A percentile compares a stretch with the other conserved stretches of the same genome.
phyloP scores from a whole-genome alignment of 352 stramenopile genomes.

The Phytophthora foliorum region DNA sequence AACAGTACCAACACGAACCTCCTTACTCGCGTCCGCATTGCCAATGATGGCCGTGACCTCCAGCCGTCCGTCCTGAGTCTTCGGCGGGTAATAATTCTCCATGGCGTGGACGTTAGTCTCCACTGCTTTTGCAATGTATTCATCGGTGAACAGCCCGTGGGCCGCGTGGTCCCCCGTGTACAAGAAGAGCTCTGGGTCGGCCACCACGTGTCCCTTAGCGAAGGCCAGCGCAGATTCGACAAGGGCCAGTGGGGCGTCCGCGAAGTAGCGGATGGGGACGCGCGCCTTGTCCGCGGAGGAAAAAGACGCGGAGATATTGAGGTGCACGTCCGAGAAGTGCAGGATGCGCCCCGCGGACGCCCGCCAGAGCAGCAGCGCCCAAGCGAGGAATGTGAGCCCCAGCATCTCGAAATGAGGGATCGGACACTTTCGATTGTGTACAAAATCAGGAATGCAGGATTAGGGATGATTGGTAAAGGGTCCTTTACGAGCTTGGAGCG shows the following conservation, averaged over 20 bases:
- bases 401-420: constrained; percentile 3
- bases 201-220: constrained; percentile 63
- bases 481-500: too few species aligned
- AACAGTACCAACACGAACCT: background rate
- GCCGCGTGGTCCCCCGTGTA: constrained; percentile 86
- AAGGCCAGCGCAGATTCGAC: constrained; percentile 78
- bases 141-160: constrained; percentile 70
- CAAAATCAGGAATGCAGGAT: too few species aligned
- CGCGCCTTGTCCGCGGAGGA: constrained; percentile 43
- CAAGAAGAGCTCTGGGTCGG: constrained; percentile 74
- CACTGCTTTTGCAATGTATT: constrained; percentile 69
- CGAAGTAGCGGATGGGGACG: constrained; percentile 58
- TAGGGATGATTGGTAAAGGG: too few species aligned
- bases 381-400: constrained; percentile 1
- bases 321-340: constrained; percentile 89
- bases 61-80: constrained; percentile 27
- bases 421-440: background rate
- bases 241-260: constrained; percentile 63
- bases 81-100: constrained; percentile 72
- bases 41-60: constrained; percentile 83
- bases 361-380: constrained; percentile 5
- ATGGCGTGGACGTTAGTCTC: constrained; percentile 73
- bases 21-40: constrained; percentile 81
- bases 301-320: constrained; percentile 74
- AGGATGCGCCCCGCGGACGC: constrained; percentile 53